Conservation (phyloP, 2,329 filamentous ascomycete species). For the Curvularia sp. region DNA sequence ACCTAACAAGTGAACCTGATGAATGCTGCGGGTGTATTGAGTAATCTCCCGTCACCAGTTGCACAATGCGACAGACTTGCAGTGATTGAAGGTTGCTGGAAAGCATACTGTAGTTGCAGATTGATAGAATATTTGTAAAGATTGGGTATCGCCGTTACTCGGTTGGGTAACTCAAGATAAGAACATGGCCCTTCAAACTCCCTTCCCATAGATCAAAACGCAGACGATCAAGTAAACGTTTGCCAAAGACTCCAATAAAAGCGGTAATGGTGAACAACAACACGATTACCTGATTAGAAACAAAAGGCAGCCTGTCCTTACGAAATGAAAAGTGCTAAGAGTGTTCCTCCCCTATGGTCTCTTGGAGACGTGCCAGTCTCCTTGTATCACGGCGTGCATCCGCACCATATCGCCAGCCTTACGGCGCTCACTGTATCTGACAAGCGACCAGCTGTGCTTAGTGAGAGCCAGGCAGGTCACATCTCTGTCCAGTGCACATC, state of each 20-base stretch:
- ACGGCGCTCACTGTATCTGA: not conserved
- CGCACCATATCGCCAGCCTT: no score
- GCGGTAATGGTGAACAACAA: conserved; percentile 11
- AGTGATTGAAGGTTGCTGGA: not conserved
- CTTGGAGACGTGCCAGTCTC: not conserved
- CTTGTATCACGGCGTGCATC: not conserved
- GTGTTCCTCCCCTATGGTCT: not conserved
- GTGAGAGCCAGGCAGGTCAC: conserved; percentile 15
- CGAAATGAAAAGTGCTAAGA: not conserved
- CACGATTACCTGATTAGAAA: conserved; percentile 9
- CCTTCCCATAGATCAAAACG: not conserved
- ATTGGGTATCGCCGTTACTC: conserved; percentile 17
- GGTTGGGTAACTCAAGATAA: conserved; percentile 12
- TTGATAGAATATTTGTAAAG: conserved; percentile 7
- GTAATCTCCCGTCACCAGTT: no score
- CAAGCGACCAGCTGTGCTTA: not conserved
- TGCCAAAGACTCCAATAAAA: conserved; percentile 13
- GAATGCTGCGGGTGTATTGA: not conserved
- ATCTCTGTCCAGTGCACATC: conserved; percentile 50
- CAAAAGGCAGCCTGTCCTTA: not conserved
- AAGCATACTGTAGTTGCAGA: conserved; percentile 5
- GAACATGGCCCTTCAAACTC: conserved; percentile 8
- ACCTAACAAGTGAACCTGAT: not conserved
- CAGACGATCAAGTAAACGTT: not conserved
- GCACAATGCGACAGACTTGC: not conserved